Evolutionary conservation across 331 rosid genomes (phyloP), one percentile per base, ranked within the genome.

Genomic region (Rhamnella rubrinervis): DNA sequence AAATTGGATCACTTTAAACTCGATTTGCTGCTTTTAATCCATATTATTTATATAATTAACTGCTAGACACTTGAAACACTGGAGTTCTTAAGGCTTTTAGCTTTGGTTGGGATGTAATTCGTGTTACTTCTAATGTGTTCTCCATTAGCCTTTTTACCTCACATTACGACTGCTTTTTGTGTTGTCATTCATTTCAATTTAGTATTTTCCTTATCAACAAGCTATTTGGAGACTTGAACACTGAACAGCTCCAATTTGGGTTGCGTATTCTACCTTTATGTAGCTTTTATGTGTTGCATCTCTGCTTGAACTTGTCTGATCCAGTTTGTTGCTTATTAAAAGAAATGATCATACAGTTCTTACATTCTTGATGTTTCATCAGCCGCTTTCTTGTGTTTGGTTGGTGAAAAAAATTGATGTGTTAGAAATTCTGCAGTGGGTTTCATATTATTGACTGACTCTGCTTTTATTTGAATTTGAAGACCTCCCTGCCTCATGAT

Each of bases 401-500:
- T 69, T 17, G 49, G 49, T 44, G 13, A 11, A 44, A 44, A 44
- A 44, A 44, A 44, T 9, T 44, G 49, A 44, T 44, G 49, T 40
- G 0, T 40, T 40, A 9, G 35, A 44, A 44, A 44, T 44, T 44
- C 16, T 44, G 61, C 77, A 78, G 65, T 47, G 35, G 39, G 35
- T 53, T 51, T 47, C 50, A 8, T 35, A 68, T 31, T 31, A 31
- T 31, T 31, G 35, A 31, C 16, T 80, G 19, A 80, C 82, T 53
- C 40, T 62, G 66, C 44, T 74, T 37, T 73, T 44, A 4, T 66
- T 67, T 85, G 82, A 59, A 63, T 50, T 74, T 72, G 85, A 81
- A 83, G 81, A 50, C 81, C 52, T 72, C 61, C 74, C 83, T 61
- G 80, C 71, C 73, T 69, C 76, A 77, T 67, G 84, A 75, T 63